Evolutionary conservation across 169 alveolate genomes (phyloP), one percentile per base, ranked within the genome.

Genomic region (Ichthyophthirius multifiliis): DNA sequence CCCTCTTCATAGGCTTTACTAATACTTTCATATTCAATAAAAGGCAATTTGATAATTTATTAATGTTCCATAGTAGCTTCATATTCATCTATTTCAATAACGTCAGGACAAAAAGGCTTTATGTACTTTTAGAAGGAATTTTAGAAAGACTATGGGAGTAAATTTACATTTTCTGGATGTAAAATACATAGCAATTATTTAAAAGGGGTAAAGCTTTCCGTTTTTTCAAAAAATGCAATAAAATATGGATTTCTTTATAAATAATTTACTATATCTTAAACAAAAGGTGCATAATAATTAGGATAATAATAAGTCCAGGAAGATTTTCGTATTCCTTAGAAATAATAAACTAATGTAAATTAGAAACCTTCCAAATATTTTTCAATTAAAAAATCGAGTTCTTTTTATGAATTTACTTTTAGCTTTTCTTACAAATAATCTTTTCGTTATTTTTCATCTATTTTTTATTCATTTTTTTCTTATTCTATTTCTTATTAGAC

Each of bases 301-400:
- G 99, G 99, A 85, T 97, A 99, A 92, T 83, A 98, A 99, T 99
- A 99, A 75, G 93, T 96, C 99, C 99, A 99, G 83, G 98, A 94
- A 45, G 96, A 95, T 10, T 55, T 55, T 74, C 78, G 76, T 32
- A 98, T 96, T 37, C 99, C 99, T 78, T 95, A 95, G 83, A 83
- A 93, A 81, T 81, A 78, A 75, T 98, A 98, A 63, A 89, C 89
- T 84, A 95, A 90, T 1, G 96, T 98, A 99, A 99, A 98, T 65
- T 97, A 94, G 43, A 98, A 80, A 31, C 99, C 99, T 89, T 98
- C 98, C 47, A 98, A 86, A 84, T 98, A 98, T 44, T 94, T 87
- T 27, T 93, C 94, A 43, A 75, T 92, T 31, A 94, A 80, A 48
- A 94, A 79, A 43, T 85, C 83, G 9, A 92, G 74, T 46, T 91